These are phyloP conservation scores for Clavariopsis aquatica DNA, from an alignment of 495 filamentous ascomycete species.

Conservation along the genomic window DNA sequence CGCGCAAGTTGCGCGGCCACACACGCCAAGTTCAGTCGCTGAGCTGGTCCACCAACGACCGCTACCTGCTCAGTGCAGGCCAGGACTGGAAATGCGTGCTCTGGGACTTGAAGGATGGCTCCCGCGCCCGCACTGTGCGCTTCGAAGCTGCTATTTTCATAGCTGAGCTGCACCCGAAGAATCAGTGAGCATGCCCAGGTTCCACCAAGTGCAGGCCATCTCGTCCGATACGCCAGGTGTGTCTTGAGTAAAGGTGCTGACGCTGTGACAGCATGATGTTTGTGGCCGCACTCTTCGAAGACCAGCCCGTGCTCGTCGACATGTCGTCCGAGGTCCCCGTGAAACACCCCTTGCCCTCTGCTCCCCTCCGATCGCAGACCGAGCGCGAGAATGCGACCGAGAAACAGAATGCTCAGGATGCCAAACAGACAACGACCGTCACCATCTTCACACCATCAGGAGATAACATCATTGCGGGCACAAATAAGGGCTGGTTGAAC, in stretches of 20 bases:
- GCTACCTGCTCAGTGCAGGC: conserved; percentile 90
- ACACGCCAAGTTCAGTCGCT: conserved; percentile 86
- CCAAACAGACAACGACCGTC: conserved; percentile 89
- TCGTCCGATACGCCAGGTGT: too few species aligned
- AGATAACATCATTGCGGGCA: conserved; percentile 84
- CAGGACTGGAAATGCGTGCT: conserved; percentile 94
- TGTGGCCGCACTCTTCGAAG: conserved; percentile 88
- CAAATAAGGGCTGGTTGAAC: conserved; percentile 92
- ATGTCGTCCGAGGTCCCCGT: conserved; percentile 62
- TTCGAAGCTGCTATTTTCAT: conserved; percentile 94
- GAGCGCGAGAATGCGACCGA: conserved; percentile 66
- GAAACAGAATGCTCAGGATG: conserved; percentile 86
- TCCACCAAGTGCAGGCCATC: not conserved
- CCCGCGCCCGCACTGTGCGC: conserved; percentile 67
- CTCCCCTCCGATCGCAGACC: conserved; percentile 65
- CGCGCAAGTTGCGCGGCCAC: conserved; percentile 88
- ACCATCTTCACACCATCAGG: conserved; percentile 83
- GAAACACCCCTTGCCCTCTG: conserved; percentile 77
- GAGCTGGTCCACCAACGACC: conserved; percentile 87
- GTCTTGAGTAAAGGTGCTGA: too few species aligned
- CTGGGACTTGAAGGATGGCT: conserved; percentile 84
- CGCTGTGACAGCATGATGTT: conserved; percentile 63
- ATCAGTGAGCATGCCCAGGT: conserved; percentile 64
- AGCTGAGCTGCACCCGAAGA: conserved; percentile 87
- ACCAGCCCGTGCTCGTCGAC: conserved; percentile 85